Conservation (phyloP, 106 monocot genomes). For the Posidonia australis region DNA sequence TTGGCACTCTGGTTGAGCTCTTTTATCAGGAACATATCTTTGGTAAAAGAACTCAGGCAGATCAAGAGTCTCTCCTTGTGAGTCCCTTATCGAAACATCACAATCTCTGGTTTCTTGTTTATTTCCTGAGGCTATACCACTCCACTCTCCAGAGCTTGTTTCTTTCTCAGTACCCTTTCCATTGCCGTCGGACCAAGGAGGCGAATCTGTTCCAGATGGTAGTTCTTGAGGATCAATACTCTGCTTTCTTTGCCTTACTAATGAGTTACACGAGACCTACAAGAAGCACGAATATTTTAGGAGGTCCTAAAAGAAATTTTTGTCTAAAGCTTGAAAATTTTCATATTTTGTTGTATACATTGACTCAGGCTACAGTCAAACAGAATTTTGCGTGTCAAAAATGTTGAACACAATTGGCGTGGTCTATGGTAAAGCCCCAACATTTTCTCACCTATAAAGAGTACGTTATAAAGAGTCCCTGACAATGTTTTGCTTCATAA, state of each 20-base stretch:
- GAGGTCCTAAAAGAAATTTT: no score
- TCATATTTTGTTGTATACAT: no score
- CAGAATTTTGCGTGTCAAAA: no score
- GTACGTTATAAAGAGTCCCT: no score
- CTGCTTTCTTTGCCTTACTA: conserved; percentile 40
- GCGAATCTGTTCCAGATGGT: conserved; percentile 26
- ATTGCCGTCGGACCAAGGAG: conserved; percentile 37
- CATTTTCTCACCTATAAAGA: no score
- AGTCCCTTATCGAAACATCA: not conserved
- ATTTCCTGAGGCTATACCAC: not conserved
- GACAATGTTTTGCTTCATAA: no score
- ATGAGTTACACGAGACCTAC: conserved; percentile 27
- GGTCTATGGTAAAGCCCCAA: no score
- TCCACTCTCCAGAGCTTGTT: not conserved
- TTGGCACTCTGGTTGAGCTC: not conserved
- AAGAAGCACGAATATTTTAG: no score
- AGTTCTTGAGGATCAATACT: conserved; percentile 66
- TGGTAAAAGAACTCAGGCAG: conserved; percentile 10
- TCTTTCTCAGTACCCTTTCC: conserved; percentile 45
- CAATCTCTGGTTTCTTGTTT: conserved; percentile 8
- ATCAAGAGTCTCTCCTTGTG: not conserved
- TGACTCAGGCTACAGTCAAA: no score
- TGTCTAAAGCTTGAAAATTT: no score
- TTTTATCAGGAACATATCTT: not conserved
- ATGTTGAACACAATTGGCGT: no score